These are phyloP conservation scores for Quercus gilva DNA, from an alignment of 306 rosid species.

Conservation along the genomic window DNA sequence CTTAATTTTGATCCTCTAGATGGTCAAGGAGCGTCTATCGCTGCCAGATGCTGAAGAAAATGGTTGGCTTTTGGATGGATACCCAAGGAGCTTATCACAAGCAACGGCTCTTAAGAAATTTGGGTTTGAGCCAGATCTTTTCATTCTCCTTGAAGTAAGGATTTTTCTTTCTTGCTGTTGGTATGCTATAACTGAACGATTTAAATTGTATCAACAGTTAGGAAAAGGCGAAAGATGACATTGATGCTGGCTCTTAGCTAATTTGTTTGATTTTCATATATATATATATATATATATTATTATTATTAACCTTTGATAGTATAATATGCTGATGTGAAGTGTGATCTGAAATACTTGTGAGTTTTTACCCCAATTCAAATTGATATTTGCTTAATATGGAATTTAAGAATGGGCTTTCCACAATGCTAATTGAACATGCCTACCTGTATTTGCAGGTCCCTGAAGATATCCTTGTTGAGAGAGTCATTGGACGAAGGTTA, in stretches of 20 bases:
- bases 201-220: not conserved
- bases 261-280: not conserved
- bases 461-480: conserved; percentile 82
- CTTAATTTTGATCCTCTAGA: conserved; percentile 40
- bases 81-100: conserved; percentile 93
- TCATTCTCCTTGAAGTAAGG: conserved; percentile 76
- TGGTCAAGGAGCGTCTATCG: conserved; percentile 80
- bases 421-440: not conserved
- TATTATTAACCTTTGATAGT: not conserved
- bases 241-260: not conserved
- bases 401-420: not conserved
- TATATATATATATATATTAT: not conserved
- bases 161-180: conserved; percentile 4
- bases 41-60: conserved; percentile 61
- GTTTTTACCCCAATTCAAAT: not conserved
- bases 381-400: not conserved
- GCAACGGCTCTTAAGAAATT: conserved; percentile 63
- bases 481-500: conserved; percentile 89
- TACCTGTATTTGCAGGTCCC: conserved; percentile 59
- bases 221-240: not conserved
- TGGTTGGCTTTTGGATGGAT: conserved; percentile 98
- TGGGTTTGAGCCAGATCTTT: conserved; percentile 72
- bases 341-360: not conserved
- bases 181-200: not conserved
- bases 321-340: not conserved